These are phyloP conservation scores for Spergularia azorica DNA, from an alignment of 179 eudicot genomes.

Conservation along the genomic window DNA sequence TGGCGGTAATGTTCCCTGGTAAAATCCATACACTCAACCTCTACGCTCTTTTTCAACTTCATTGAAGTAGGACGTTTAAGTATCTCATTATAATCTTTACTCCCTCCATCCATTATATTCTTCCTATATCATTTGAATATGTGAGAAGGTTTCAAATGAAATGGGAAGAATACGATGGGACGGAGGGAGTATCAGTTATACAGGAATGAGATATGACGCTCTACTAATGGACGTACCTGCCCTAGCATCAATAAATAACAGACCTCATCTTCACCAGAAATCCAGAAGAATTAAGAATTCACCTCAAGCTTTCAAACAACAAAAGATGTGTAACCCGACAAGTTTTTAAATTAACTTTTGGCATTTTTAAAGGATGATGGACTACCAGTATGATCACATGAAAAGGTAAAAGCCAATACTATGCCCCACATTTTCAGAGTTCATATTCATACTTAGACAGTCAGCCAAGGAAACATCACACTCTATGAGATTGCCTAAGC, in stretches of 20 bases:
- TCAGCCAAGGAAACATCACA: not conserved
- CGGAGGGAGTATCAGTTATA: not conserved
- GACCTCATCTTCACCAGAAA: not conserved
- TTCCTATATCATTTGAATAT: too few relatives aligned
- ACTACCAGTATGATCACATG: not conserved
- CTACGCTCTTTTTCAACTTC: not conserved
- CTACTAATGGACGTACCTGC: not conserved
- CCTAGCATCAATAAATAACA: not conserved
- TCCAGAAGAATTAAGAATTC: not conserved
- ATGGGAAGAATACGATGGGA: too few relatives aligned
- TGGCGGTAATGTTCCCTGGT: not conserved
- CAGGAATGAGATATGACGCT: not conserved
- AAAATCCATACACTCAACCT: not conserved
- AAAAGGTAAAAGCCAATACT: not conserved
- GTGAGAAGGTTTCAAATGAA: too few relatives aligned
- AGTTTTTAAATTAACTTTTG: not conserved
- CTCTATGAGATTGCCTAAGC: too few relatives aligned
- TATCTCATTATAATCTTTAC: not conserved
- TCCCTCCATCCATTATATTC: too few relatives aligned
- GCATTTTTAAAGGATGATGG: not conserved
- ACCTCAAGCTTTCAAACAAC: not conserved
- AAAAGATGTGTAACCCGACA: not conserved
- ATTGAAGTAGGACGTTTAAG: not conserved
- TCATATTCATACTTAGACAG: not conserved
- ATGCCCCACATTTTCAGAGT: not conserved